Evolutionary conservation across 176 grass and related monocot species (phyloP).

Genomic region (Hsuehochloa calcarea): DNA sequence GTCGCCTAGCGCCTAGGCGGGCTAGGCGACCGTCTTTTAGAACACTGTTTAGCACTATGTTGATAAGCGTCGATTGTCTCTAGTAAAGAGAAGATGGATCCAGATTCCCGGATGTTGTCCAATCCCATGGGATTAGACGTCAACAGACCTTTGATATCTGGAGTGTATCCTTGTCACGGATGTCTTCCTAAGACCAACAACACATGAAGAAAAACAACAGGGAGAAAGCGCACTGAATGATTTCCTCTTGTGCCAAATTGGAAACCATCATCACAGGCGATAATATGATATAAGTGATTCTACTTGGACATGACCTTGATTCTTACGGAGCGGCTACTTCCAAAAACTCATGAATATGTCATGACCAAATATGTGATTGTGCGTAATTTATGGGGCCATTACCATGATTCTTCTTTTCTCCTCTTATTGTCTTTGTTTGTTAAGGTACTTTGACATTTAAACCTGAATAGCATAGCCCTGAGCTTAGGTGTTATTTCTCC

Average conservation of each 20-base stretch:
- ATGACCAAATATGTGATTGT: neutral
- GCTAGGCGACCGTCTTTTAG: too few species aligned
- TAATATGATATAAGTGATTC: neutral
- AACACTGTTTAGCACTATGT: neutral
- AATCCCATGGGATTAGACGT: neutral
- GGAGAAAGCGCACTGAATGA: neutral
- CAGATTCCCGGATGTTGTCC: neutral
- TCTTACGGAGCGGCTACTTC: neutral
- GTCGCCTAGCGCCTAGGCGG: too few species aligned
- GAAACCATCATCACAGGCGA: neutral
- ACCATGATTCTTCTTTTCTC: neutral
- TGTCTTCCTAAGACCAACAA: neutral
- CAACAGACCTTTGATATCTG: neutral
- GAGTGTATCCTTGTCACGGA: neutral
- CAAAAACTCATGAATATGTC: neutral
- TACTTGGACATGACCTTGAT: neutral
- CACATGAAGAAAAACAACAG: neutral
- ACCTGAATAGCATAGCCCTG: neutral
- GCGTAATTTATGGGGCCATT: neutral
- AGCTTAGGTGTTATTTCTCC: neutral
- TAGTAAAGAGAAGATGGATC: neutral
- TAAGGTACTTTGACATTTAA: conserved; percentile 1
- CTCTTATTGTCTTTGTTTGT: neutral
- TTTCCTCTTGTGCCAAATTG: neutral
- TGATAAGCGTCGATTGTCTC: neutral